Base-by-base conservation (phyloP, 2,329 filamentous ascomycete genomes). In the Aspergillus transmontanensis region DNA sequence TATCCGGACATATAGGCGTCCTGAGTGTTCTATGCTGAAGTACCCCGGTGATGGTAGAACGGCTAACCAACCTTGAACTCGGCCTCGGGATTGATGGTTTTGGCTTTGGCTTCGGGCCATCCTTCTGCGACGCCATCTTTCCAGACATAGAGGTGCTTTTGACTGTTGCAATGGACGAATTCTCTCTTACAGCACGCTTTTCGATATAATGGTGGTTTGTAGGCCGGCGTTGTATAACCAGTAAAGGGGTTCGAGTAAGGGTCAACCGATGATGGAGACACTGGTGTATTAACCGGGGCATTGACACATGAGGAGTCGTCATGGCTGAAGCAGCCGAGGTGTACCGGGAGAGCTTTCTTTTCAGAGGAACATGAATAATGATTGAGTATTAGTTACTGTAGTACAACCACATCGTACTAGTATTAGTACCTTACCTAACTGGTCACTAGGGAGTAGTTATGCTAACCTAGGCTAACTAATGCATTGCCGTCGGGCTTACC, bases 51-150 rank as follows among this genome's bases (percentile, higher is more conserved):
- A 23, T 30, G 30, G 14, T 32, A 39, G 45, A 11, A 39, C 16
- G 34, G 30, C 46, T 63, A 50, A 57, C 73, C 61, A 75, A 87
- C 86, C 86, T 88, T 14, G 89, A 86, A 75, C 89, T 92, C 2
- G 90, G 89, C 58, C 86, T 81, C 3, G 89, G 86, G 23, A 82
- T 65, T 1, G 81, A 70, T 6, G 79, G 77, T 26, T 70, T 66
- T 64, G 81, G 81, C 55, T 78, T 80, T 30, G 71, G 66, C 26
- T 63, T 66, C 1, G 65, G 46, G 12, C 48, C 54, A 28, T 45
- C 43, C 48, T 70, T 73, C 59, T 62, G 21, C 4, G 56, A 58
- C 30, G 72, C 45, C 72, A 76, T 74, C 7, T 72, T 59, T 34
- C 2, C 41, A 19, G 55, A 19, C 43, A 36, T 32, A 56, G 63